A percentile compares a stretch with the other conserved stretches of the same genome.
phyloP scores from a whole-genome alignment of 1,139 yeast genomes.

The Chernovozyma sophiae-reginae region DNA sequence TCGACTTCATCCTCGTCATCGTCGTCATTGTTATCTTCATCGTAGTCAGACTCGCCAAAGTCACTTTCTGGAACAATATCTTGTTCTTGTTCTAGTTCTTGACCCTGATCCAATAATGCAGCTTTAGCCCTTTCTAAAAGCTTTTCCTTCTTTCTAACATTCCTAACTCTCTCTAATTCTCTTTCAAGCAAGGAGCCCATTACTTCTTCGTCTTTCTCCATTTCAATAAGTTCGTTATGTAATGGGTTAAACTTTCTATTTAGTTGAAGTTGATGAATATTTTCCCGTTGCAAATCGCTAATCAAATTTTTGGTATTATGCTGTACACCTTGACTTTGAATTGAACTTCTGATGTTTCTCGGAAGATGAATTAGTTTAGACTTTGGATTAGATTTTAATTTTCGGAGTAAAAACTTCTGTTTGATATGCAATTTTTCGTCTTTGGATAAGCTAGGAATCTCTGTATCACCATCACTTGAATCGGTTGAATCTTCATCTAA shows the following conservation, averaged over 20 bases:
- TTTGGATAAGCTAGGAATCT: constrained; percentile 33
- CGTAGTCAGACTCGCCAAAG: constrained; percentile 18
- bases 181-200: constrained; percentile 55
- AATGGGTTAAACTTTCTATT: constrained; percentile 22
- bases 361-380: constrained; percentile 10
- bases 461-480: constrained; percentile 8
- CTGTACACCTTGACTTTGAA: constrained; percentile 7
- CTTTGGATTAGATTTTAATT: constrained; percentile 7
- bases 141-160: constrained; percentile 49
- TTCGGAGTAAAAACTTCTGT: constrained; percentile 30
- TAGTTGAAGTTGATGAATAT: constrained; percentile 32
- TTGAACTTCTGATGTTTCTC: constrained; percentile 9
- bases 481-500: constrained; percentile 12
- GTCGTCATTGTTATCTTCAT: constrained; percentile 19
- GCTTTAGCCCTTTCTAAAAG: constrained; percentile 33
- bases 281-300: constrained; percentile 28
- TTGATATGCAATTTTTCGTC: constrained; percentile 32
- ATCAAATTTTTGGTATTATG: constrained; percentile 16
- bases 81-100: constrained; percentile 9
- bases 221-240: constrained; percentile 27
- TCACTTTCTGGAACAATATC: constrained; percentile 23
- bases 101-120: constrained; percentile 23
- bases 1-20: constrained; percentile 16
- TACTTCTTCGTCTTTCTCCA: constrained; percentile 39
- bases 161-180: constrained; percentile 54